Conservation (phyloP, 495 filamentous ascomycete species). For the Penicillium paradoxum region DNA sequence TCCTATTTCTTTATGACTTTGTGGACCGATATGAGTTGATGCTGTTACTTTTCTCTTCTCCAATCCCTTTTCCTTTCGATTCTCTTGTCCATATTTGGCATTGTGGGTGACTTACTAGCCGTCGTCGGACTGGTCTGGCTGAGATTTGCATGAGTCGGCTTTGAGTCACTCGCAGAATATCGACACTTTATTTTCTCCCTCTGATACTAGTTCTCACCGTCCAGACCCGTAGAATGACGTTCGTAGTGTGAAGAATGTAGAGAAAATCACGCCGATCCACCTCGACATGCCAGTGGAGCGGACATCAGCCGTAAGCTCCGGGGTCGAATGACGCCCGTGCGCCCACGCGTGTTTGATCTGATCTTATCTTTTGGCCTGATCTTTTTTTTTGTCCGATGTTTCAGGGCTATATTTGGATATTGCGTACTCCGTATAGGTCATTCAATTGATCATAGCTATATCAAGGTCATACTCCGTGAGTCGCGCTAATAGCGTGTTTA, state of each 20-base stretch:
- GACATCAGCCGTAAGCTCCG: conserved; percentile 15
- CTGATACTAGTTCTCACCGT: not conserved
- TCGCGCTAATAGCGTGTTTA: conserved; percentile 17
- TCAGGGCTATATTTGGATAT: too few species aligned
- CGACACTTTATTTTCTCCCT: conserved; percentile 10
- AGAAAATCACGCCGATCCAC: conserved; percentile 18
- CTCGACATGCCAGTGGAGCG: conserved; percentile 18
- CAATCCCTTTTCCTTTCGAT: conserved; percentile 12
- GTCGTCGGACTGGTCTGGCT: not conserved
- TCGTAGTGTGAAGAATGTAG: conserved; percentile 2
- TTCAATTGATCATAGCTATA: not conserved
- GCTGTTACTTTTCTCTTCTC: conserved; percentile 17
- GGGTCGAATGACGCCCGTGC: conserved; percentile 24
- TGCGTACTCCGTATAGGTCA: not conserved
- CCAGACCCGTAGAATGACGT: not conserved
- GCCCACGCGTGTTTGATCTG: conserved; percentile 21
- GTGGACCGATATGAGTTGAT: conserved; percentile 32
- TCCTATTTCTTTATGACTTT: conserved; percentile 21
- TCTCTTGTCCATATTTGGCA: conserved; percentile 25
- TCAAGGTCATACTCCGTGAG: not conserved
- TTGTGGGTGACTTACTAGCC: conserved; percentile 2
- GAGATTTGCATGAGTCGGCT: not conserved
- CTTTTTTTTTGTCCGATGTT: not conserved
- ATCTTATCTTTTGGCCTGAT: conserved; percentile 24
- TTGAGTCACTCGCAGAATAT: conserved; percentile 4